These are phyloP conservation scores for Penicillium fimorum DNA, from an alignment of 495 filamentous ascomycete genomes.

Conservation along the genomic window DNA sequence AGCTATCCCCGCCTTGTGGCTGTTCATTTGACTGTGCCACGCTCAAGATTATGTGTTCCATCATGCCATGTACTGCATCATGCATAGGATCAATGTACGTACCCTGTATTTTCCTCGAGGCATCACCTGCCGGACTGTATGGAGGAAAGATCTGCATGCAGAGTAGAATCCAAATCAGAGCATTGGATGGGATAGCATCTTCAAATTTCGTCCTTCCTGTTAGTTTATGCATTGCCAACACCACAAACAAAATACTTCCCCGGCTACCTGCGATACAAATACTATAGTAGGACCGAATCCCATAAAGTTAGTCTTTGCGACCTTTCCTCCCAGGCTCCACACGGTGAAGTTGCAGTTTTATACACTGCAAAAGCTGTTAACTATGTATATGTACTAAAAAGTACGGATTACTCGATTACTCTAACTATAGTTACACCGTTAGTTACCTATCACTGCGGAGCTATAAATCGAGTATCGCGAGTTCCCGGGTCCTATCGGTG, in stretches of 20 bases:
- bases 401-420: neutral
- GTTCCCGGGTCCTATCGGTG: slow-evolving; percentile 24
- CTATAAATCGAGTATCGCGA: slow-evolving; percentile 12
- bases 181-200: slow-evolving; percentile 20
- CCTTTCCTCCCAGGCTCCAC: slow-evolving; percentile 3
- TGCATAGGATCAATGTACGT: slow-evolving; percentile 10
- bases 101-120: slow-evolving; percentile 14
- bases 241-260: neutral
- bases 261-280: neutral
- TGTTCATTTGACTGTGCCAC: slow-evolving; percentile 28
- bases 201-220: slow-evolving; percentile 12
- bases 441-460: slow-evolving; percentile 1
- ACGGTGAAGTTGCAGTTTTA: neutral
- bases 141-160: slow-evolving; percentile 22
- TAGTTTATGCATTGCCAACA: neutral
- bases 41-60: slow-evolving; percentile 9
- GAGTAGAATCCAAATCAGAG: slow-evolving; percentile 19
- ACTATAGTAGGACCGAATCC: neutral
- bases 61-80: slow-evolving; percentile 8
- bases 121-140: slow-evolving; percentile 24
- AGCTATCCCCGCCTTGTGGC: slow-evolving; percentile 29
- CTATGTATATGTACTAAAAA: neutral
- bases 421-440: too few species aligned
- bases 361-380: slow-evolving; percentile 9
- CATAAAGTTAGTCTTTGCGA: neutral